Base-by-base conservation (phyloP, 1,284 basidiomycete genomes). In the Grifola frondosa region DNA sequence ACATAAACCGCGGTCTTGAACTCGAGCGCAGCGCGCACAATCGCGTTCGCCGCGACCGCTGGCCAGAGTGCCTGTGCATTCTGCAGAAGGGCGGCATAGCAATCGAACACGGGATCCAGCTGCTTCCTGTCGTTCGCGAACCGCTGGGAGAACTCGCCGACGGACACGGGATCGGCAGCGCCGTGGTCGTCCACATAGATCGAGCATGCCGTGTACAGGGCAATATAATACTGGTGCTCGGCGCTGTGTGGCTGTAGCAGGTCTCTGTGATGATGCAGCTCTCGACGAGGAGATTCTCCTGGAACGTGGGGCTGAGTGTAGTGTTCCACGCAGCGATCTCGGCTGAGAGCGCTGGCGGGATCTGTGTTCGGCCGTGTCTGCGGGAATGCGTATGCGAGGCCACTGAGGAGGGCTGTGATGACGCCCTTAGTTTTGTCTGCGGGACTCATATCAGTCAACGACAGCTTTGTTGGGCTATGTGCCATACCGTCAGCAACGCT, bases 1-100 rank as follows among this genome's bases (percentile, higher is more conserved):
- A 49, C 32, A 28, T 53, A 43, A 29, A 38, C 43, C 7, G 40
- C 51, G 2, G 40, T 40, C 19, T 49, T 33, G 3, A 48, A 40
- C 23, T 53, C 51, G 30, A 53, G 39, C 22, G 48, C 49, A 32
- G 48, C 46, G 2, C 42, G 25, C 16, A 49, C 40, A 38, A 53
- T 53, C 5, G 48, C 40, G 22, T 42, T 40, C 21, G 51, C 28
- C 6, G 44, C 46, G 15, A 45, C 34, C 28, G 37, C 39, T 19
- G 48, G 32, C 42, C 48, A 49, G n/a, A 53, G 38, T 16, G 42
- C 37, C 26, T 50, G 43, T 8, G 40, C 24, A 12, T 36, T n/a
- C 15, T 34, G 29, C n/a, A 53, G 32, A 26, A 46, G 28, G 13
- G n/a, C 33, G 24, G 42, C 51, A 5, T 50, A 39, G 6, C 46